These are phyloP conservation scores for Rhexocercosporidium sp. DNA, from an alignment of 2,329 filamentous ascomycete genomes.

Conservation along the genomic window DNA sequence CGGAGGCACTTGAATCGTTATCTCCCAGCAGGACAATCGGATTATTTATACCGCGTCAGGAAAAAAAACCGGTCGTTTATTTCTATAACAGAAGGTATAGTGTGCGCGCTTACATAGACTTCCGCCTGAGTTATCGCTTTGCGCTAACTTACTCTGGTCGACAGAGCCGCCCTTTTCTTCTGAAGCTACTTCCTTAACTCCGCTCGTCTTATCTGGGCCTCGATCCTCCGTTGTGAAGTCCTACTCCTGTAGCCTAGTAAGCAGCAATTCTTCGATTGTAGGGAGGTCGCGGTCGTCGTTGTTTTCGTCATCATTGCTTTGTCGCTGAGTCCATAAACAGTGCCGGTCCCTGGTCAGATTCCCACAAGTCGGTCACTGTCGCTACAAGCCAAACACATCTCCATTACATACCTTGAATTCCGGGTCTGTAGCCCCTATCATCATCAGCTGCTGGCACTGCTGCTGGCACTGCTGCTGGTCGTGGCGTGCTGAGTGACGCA, in stretches of 20 bases:
- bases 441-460: background rate
- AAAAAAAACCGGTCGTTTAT: slow-evolving; percentile 16
- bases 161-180: slow-evolving; percentile 18
- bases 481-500: slow-evolving; percentile 21
- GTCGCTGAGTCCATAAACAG: slow-evolving; percentile 13
- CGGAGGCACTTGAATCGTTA: slow-evolving; percentile 24
- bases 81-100: slow-evolving; percentile 23
- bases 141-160: slow-evolving; percentile 20
- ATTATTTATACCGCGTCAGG: slow-evolving; percentile 29
- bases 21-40: slow-evolving; percentile 25
- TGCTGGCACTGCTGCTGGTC: slow-evolving; percentile 15
- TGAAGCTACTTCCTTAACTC: slow-evolving; percentile 21
- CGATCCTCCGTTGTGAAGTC: slow-evolving; percentile 21
- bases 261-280: slow-evolving; percentile 28
- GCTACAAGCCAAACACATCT: slow-evolving; percentile 28
- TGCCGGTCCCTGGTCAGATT: slow-evolving; percentile 19
- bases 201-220: slow-evolving; percentile 12
- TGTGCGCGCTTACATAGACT: slow-evolving; percentile 24
- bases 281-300: slow-evolving; percentile 22
- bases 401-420: slow-evolving; percentile 25
- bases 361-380: slow-evolving; percentile 21
- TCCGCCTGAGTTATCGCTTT: slow-evolving; percentile 23
- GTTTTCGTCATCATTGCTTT: slow-evolving; percentile 21
- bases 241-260: slow-evolving; percentile 24
- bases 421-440: background rate